phyloP scores from a whole-genome alignment of 495 filamentous ascomycete genomes.

The Penicillium parvum region DNA sequence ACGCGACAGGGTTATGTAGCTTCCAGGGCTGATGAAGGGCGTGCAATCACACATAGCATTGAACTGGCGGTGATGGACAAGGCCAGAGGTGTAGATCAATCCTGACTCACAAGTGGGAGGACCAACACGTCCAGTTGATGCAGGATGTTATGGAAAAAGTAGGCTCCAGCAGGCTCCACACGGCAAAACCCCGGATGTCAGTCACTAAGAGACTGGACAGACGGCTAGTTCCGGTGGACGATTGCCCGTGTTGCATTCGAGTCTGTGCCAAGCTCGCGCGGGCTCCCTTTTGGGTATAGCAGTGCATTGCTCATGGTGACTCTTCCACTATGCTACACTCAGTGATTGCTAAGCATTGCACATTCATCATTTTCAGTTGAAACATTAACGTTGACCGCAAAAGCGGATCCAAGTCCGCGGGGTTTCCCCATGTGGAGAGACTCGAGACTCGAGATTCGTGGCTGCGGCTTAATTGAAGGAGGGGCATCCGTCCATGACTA shows the following conservation, averaged over 20 bases:
- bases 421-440: neutral
- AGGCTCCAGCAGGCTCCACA: neutral
- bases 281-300: neutral
- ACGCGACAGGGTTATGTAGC: neutral
- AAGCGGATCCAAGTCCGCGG: neutral
- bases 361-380: no score
- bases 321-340: no score
- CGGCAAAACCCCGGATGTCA: neutral
- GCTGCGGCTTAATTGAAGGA: neutral
- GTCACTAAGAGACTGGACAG: neutral
- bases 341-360: no score
- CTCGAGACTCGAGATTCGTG: neutral
- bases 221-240: neutral
- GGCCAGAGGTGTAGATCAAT: neutral
- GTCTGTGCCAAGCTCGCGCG: neutral
- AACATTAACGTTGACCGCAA: neutral
- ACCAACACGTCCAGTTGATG: neutral
- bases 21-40: neutral
- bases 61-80: neutral
- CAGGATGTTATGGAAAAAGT: neutral
- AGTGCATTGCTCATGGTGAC: neutral
- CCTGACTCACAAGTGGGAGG: neutral
- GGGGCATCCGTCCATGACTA: no score
- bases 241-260: neutral
- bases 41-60: neutral